Percentiles rank a stretch among this genome's conserved stretches.
Conservation (phyloP, 768 basidiomycete species). For the Podaxis pistillaris region DNA sequence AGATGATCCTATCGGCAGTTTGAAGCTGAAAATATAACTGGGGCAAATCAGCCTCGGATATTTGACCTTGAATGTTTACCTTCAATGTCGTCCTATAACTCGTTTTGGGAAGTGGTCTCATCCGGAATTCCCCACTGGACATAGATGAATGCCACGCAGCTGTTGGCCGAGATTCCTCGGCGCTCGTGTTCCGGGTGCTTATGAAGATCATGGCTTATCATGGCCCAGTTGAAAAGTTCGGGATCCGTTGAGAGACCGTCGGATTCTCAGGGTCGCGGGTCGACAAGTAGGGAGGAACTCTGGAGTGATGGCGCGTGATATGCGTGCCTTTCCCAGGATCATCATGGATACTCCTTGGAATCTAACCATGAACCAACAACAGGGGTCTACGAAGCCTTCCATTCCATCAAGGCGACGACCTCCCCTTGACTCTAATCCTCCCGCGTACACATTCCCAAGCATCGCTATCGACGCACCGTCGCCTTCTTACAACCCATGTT, state of each 20-base stretch:
- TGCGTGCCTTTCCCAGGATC: not conserved
- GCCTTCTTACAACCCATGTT: not conserved
- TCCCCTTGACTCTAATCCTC: no score
- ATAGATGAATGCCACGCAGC: no score
- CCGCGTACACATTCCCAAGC: not conserved
- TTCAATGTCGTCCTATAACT: no score
- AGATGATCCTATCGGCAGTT: not conserved
- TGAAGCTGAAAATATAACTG: not conserved
- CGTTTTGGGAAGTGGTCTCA: no score
- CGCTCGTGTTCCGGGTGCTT: no score
- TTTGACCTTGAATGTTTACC: not conserved
- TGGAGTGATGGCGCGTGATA: not conserved
- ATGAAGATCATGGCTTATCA: no score
- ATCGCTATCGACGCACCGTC: not conserved
- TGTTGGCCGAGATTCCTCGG: no score
- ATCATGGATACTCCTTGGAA: not conserved
- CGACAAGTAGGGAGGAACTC: not conserved
- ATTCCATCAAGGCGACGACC: not conserved
- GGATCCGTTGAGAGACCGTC: not conserved
- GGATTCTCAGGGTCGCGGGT: not conserved
- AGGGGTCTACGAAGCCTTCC: not conserved
- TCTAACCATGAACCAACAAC: not conserved
- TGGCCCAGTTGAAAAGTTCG: not conserved
- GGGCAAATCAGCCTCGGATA: not conserved
- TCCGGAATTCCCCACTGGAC: no score